phyloP scores from a whole-genome alignment of 2,329 filamentous ascomycete species.

The Trichophyton schoenleinii region DNA sequence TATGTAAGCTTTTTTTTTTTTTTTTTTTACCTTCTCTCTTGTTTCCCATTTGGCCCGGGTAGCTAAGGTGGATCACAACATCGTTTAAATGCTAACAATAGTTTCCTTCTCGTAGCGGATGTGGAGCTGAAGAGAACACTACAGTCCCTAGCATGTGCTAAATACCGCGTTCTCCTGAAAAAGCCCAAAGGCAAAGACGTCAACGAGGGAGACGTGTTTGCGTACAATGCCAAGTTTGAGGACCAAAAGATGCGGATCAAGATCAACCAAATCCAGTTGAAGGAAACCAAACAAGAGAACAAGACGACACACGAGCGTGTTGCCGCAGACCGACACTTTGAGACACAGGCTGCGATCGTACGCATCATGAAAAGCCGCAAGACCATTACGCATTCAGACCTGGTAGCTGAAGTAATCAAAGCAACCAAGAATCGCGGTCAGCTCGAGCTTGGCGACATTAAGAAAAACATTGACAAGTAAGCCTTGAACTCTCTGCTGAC shows the following conservation, averaged over 20 bases:
- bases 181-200: conserved; percentile 76
- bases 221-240: conserved; percentile 62
- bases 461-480: conserved; percentile 91
- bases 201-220: conserved; percentile 65
- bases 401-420: conserved; percentile 85
- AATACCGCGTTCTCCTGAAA: conserved; percentile 71
- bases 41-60: not conserved
- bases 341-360: conserved; percentile 94
- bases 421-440: conserved; percentile 78
- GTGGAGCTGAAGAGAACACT: conserved; percentile 76
- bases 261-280: conserved; percentile 96
- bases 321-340: conserved; percentile 78
- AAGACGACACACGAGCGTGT: conserved; percentile 86
- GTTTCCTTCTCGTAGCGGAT: conserved; percentile 38
- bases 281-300: conserved; percentile 92
- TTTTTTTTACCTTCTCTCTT: not conserved
- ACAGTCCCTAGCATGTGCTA: conserved; percentile 88
- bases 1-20: conserved; percentile 41
- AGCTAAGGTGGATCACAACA: too few species aligned
- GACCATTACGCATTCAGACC: conserved; percentile 68
- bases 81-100: not conserved
- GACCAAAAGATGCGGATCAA: conserved; percentile 84
- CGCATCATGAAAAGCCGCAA: conserved; percentile 94
- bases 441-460: conserved; percentile 76
- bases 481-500: conserved; percentile 24